These are phyloP conservation scores for Phytopythium delawarense DNA, from an alignment of 352 stramenopile species.

Conservation along the genomic window DNA sequence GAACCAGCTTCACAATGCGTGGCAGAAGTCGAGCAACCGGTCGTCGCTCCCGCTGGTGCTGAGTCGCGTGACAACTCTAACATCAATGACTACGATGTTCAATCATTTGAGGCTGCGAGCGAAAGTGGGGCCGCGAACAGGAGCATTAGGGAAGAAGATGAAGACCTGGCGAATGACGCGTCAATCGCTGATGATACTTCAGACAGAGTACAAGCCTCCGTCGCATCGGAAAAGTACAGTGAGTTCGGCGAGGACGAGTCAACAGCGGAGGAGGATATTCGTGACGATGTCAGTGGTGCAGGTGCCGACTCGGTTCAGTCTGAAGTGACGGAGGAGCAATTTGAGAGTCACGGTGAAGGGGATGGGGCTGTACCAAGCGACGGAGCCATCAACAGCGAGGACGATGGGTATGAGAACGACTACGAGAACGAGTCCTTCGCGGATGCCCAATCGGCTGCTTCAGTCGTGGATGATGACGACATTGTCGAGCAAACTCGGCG, in stretches of 20 bases:
- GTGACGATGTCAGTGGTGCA: neutral
- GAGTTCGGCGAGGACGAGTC: slow-evolving; percentile 2
- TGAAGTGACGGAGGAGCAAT: slow-evolving; percentile 10
- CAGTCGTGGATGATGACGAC: slow-evolving; percentile 4
- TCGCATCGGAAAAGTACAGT: neutral
- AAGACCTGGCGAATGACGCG: neutral
- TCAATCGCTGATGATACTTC: neutral
- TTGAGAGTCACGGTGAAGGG: slow-evolving; percentile 3
- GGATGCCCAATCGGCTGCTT: slow-evolving; percentile 16
- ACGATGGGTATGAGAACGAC: slow-evolving; percentile 16
- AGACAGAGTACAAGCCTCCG: neutral
- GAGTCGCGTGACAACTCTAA: neutral
- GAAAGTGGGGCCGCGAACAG: neutral
- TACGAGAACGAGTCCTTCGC: slow-evolving; percentile 55
- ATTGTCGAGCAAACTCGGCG: neutral
- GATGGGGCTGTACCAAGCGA: neutral
- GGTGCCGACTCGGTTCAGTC: neutral
- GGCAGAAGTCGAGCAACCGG: neutral
- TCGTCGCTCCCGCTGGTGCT: neutral
- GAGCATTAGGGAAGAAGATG: neutral
- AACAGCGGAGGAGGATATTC: neutral
- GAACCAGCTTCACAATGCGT: neutral
- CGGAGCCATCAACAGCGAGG: slow-evolving; percentile 9
- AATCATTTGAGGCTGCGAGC: slow-evolving; percentile 3
- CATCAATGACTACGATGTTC: neutral